Base-by-base conservation (phyloP, 768 basidiomycete species). In the Pleurotus pulmonarius region DNA sequence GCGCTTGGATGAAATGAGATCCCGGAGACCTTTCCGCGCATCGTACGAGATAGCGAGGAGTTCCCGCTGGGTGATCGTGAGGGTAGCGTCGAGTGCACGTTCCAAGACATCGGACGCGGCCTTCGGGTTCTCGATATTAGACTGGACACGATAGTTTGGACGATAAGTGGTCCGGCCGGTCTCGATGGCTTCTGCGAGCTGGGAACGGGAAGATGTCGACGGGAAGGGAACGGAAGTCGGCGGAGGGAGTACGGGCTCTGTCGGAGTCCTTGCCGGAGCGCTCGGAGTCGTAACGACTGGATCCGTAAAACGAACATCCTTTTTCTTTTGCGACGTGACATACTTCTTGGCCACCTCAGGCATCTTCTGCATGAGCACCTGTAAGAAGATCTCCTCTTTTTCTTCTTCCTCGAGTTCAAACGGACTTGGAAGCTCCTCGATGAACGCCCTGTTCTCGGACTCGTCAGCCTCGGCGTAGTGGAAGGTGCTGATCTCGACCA, bases 21-120 rank as follows among this genome's bases (percentile, higher is more conserved):
- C 67, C 1, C 58, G 56, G 45, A 58, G 43, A 11, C 59, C 56
- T 6, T 56, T 22, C 12, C 62, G 62, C 20, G 64, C 49, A 6
- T 66, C 66, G 2, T 63, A 64, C 0, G 66, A 34, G 3, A 67
- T 44, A 2, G 64, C 60, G 0, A 67, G 47, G 0, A 67, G 51
- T 44, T 67, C 59, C 1, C 63, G 56, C 18, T 60, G 57, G 0
- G 63, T 61, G 18, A 69, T 16, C 1, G 64, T 65, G 13, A 69
- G 34, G 0, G 59, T 34, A 0, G 62, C 24, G 18, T 69, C 49
- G 2, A 69, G 26, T 1, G 64, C 57, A 0, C 57, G 49, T 5
- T 63, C 24, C 9, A 60, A 58, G 9, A 69, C 60, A 1, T 37
- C 56, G 1, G 13, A 34, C 0, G 58, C 60, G 26, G 63, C 46